Evolutionary conservation across 208 protist species (phyloP), one percentile per base, ranked within the genome.

Genomic region (Crithidia brevicula): DNA sequence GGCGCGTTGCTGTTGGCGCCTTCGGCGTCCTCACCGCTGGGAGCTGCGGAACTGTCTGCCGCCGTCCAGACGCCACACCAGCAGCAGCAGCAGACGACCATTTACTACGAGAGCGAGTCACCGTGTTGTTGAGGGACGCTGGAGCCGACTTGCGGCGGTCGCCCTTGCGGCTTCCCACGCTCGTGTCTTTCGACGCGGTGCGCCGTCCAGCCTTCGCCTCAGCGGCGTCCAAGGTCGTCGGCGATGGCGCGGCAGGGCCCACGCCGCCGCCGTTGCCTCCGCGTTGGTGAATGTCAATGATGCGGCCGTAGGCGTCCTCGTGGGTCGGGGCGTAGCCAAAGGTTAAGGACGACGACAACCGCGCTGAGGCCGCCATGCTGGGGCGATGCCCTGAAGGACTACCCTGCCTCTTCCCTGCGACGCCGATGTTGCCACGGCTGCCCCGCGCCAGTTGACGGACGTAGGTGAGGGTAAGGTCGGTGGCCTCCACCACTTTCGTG

Each of bases 401-500:
- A 25, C 18, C 31, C 15, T 13, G 52, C 30, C 25, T 40, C 23
- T 20, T 54, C 28, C 46, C 46, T 30, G 3, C 46, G 3, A 25
- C 23, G 54, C 22, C 11, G 54, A 7, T 3, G 33, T 1, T 67
- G 33, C 1, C 25, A 49, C 23, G 0, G 25, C 27, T 38, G 46
- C 28, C 34, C 63, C 49, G 28, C 30, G 47, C 64, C 27, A 85
- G 69, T 34, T 66, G 70, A 1, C 63, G 70, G 25, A 85, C 22
- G 51, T 75, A 78, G 8, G 65, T 69, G 20, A 85, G 33, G 27
- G 70, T 70, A 18, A 63, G 49, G 15, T 86, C 75, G 11, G 82
- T 82, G 43, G 81, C 83, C 64, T 88, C 86, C 15, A 56, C 34
- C 63, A 86, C 38, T 62, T 82, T 84, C 20, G 75, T 80, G 31